These are phyloP conservation scores for Blastobotrys attinorum DNA, from an alignment of 805 yeast species.

Conservation along the genomic window DNA sequence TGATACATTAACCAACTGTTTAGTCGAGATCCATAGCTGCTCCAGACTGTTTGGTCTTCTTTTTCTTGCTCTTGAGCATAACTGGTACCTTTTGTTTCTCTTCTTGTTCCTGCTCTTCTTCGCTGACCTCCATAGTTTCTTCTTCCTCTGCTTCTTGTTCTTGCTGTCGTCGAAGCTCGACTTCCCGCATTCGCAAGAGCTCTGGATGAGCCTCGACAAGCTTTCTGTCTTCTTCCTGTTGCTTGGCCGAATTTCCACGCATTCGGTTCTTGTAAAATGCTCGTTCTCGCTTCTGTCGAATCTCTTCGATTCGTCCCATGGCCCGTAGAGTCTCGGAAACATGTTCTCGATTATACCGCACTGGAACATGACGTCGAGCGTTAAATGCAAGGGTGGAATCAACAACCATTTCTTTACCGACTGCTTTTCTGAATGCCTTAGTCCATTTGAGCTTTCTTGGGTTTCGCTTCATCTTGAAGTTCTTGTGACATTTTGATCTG, in stretches of 20 bases:
- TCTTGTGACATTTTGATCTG: constrained; percentile 95
- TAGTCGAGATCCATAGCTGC: constrained; percentile 2
- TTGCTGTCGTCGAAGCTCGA: constrained; percentile 72
- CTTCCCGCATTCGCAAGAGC: constrained; percentile 85
- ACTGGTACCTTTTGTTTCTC: constrained; percentile 38
- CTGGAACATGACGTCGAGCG: constrained; percentile 96
- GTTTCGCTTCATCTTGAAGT: constrained; percentile 95
- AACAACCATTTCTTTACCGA: constrained; percentile 97
- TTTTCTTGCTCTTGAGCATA: constrained; percentile 56
- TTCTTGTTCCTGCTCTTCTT: constrained; percentile 35
- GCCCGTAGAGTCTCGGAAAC: constrained; percentile 92
- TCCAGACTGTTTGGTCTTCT: constrained; percentile 11
- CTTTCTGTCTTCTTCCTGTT: constrained; percentile 77
- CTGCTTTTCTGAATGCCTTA: constrained; percentile 97
- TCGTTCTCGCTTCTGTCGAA: constrained; percentile 91
- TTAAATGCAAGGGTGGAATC: constrained; percentile 95
- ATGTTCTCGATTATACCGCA: constrained; percentile 92
- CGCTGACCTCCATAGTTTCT: constrained; percentile 38
- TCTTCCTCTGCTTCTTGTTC: constrained; percentile 40
- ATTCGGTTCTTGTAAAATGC: constrained; percentile 99
- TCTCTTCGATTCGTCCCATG: constrained; percentile 93
- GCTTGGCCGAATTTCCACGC: constrained; percentile 91
- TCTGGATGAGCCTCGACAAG: constrained; percentile 86
- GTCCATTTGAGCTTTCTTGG: constrained; percentile 98
- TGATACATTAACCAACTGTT: neutral